Base-by-base conservation (phyloP, 2,329 filamentous ascomycete genomes). In the Ramularia collo-cygni region DNA sequence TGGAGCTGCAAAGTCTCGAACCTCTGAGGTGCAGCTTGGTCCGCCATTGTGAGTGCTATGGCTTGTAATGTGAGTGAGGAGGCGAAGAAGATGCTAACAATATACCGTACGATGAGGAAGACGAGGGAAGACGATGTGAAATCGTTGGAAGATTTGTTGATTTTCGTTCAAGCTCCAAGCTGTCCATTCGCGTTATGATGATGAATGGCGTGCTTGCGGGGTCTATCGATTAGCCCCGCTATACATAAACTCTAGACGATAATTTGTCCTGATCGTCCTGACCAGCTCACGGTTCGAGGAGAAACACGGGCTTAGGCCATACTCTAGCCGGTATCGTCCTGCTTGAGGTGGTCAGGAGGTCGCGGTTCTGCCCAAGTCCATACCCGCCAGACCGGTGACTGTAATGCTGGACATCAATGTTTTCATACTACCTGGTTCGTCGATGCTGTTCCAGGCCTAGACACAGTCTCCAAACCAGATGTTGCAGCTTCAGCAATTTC, bases 1-100 rank as follows among this genome's bases (percentile, higher is more conserved):
- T 72, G 69, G 48, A 72, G 57, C 57, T 72, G 69, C 55, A 72
- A 63, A 53, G 69, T 71, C 63, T 72, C 69, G 38, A 72, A 72
- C 51, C 63, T 64, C 45, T 63, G 64, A 31, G 61, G 58, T 15
- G 67, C 36, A 46, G 67, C 60, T 35, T 67, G 64, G 26, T 47
- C 56, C 26, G 46, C 46, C 54, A 58, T 59, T 28, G 54, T 50
- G 42, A 44, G 36, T 32, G 52, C 46, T 21, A n/a, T 57, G 55
- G 50, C 54, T 47, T 46, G 38, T 44, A 21, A 58, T 44, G 39
- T 51, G 50, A 37, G 53, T 34, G 10, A 57, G 39, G 42, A 35
- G 34, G 15, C 12, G 26, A 15, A 15, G 26, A 6, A 14, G 28
- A 10, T 24, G 10, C 21, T 24, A 10, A 24, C 10, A 24, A 6